A percentile compares a stretch with the other conserved stretches of the same genome.
Evolutionary conservation across 345 rosid genomes (phyloP).

Genomic region (Ceriops tagal): DNA sequence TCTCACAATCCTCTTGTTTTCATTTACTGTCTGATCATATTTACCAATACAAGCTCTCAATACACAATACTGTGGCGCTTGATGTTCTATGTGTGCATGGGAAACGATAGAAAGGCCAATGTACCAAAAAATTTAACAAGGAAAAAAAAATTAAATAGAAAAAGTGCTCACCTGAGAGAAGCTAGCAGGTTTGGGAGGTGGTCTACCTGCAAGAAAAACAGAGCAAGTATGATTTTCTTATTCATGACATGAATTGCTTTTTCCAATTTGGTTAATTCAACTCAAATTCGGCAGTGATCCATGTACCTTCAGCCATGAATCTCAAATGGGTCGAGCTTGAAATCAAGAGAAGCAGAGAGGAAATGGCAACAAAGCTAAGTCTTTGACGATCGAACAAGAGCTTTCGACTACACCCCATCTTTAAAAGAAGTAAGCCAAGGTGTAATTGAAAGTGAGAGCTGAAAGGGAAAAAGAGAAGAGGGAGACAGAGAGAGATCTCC

Average conservation of each 20-base stretch:
- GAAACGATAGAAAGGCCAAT: neutral
- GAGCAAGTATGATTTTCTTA: neutral
- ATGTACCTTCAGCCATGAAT: conserved; percentile 54
- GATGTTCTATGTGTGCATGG: neutral
- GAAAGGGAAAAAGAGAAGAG: conserved; percentile 8
- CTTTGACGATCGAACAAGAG: conserved; percentile 7
- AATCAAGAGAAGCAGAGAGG: conserved; percentile 42
- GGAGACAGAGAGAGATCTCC: neutral
- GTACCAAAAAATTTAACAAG: neutral
- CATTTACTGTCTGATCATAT: conserved; percentile 24
- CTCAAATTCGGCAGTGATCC: conserved; percentile 24
- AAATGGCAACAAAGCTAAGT: conserved; percentile 27
- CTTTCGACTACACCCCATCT: conserved; percentile 25
- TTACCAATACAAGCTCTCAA: neutral
- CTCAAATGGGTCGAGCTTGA: conserved; percentile 48
- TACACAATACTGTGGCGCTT: neutral
- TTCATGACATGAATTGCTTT: neutral
- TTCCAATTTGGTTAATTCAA: neutral
- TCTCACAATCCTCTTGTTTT: conserved; percentile 37
- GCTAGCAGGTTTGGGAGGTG: conserved; percentile 34
- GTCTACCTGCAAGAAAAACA: conserved; percentile 46
- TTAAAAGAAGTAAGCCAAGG: neutral
- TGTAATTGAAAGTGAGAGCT: neutral
- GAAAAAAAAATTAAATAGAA: neutral
- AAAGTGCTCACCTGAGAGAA: conserved; percentile 37